phyloP scores from a whole-genome alignment of 83 land plant species.

The Isoetes engelmannii region DNA sequence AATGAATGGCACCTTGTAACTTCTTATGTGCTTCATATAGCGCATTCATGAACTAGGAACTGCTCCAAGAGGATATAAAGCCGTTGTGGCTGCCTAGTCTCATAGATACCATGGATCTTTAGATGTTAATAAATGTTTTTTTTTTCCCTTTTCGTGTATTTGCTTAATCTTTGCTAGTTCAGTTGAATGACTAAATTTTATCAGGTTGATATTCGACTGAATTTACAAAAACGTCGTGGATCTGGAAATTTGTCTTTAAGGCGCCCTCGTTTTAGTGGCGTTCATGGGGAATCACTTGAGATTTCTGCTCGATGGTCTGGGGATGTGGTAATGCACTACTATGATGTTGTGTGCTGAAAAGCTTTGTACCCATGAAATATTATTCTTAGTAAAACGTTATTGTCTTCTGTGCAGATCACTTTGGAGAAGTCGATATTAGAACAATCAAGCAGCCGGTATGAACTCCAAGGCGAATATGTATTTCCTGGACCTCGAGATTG shows the following conservation, averaged over 20 bases:
- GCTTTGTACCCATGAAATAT: not conserved
- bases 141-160: no score
- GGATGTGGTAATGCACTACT: constrained; percentile 74
- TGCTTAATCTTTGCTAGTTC: no score
- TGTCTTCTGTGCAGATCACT: constrained; percentile 54
- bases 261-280: constrained; percentile 92
- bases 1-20: no score
- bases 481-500: constrained; percentile 85
- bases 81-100: no score
- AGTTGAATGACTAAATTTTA: not conserved
- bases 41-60: no score
- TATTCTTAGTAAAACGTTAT: not conserved
- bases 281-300: constrained; percentile 90
- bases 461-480: constrained; percentile 98
- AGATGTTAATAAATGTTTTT: no score
- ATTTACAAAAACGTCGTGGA: constrained; percentile 88
- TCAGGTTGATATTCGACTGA: constrained; percentile 92
- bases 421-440: constrained; percentile 80
- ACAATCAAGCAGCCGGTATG: constrained; percentile 82
- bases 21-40: no score
- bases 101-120: no score
- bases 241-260: constrained; percentile 77
- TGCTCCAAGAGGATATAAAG: no score
- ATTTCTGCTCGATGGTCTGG: constrained; percentile 98
- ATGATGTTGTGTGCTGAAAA: not conserved